phyloP scores from a whole-genome alignment of 495 filamentous ascomycete genomes.

The Penicillium cosmopolitanum region DNA sequence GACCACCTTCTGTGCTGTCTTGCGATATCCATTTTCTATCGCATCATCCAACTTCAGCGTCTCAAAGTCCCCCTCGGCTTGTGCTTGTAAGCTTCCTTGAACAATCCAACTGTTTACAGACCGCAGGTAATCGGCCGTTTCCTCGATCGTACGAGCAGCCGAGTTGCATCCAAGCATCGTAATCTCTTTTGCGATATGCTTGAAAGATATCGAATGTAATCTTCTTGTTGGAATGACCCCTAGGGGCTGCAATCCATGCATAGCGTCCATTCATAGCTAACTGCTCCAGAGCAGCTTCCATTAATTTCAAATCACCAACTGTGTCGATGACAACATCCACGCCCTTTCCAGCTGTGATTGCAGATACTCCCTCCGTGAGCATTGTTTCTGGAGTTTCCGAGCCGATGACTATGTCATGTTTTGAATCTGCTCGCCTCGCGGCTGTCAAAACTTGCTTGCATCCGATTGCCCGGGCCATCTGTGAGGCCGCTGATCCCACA shows the following conservation, averaged over 20 bases:
- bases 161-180: slow-evolving; percentile 26
- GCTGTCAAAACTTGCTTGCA: slow-evolving; percentile 24
- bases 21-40: slow-evolving; percentile 18
- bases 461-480: slow-evolving; percentile 25
- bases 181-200: slow-evolving; percentile 26
- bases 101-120: slow-evolving; percentile 19
- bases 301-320: slow-evolving; percentile 22
- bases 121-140: slow-evolving; percentile 17
- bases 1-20: slow-evolving; percentile 16
- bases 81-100: slow-evolving; percentile 13
- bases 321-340: slow-evolving; percentile 28
- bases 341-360: slow-evolving; percentile 18
- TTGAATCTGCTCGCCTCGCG: slow-evolving; percentile 10
- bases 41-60: slow-evolving; percentile 18
- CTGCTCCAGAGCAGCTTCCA: slow-evolving; percentile 18
- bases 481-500: slow-evolving; percentile 22
- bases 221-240: slow-evolving; percentile 13
- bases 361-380: slow-evolving; percentile 1
- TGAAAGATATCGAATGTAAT: slow-evolving; percentile 24
- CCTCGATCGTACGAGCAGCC: slow-evolving; percentile 10
- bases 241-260: slow-evolving; percentile 27
- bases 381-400: not conserved
- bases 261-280: slow-evolving; percentile 23
- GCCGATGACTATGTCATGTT: slow-evolving; percentile 16
- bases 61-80: slow-evolving; percentile 14